Evolutionary conservation across 1,284 basidiomycete genomes (phyloP), one percentile per base, ranked within the genome.

Genomic region (Moniliella sp.): DNA sequence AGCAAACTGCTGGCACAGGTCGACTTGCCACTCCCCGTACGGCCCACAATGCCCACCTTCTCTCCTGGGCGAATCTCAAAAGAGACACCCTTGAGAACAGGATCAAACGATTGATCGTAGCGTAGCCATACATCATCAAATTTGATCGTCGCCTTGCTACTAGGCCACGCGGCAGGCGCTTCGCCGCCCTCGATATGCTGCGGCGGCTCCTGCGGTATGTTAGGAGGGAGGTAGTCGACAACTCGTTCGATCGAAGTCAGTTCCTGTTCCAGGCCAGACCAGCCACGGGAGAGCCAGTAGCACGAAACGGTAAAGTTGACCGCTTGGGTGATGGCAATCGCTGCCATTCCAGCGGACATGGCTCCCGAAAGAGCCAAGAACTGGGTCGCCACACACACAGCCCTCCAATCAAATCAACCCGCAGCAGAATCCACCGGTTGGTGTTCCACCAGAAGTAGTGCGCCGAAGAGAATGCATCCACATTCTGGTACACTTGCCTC

Each of bases 221-320:
- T 35, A 56, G 0, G 57, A 19, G 8, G 43, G 19, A 11, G 42
- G 60, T 82, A 88, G 56, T 83, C 80, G 55, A 80, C 79, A 53
- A 91, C 71, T 27, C 84, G 75, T 61, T 93, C 86, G 29, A 93
- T 66, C 10, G 80, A 81, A 39, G 58, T 57, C 34, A 62, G 56
- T 3, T 56, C 60, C 36, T 26, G 25, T n/a, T 28, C 26, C 11
- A 35, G 9, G 3, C n/a, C n/a, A n/a, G n/a, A n/a, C n/a, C n/a
- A n/a, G n/a, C n/a, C n/a, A n/a, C n/a, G n/a, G n/a, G n/a, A n/a
- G n/a, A n/a, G n/a, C n/a, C 64, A 62, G 40, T 64, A 66, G 15
- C 66, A 45, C 12, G 65, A 50, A 4, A 66, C 63, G 8, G 66
- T 33, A 12, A 43, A 30, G 12, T 15, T 16, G 15, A 45, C 41